phyloP scores from a whole-genome alignment of 768 basidiomycete genomes.

The Scleroderma bovista region DNA sequence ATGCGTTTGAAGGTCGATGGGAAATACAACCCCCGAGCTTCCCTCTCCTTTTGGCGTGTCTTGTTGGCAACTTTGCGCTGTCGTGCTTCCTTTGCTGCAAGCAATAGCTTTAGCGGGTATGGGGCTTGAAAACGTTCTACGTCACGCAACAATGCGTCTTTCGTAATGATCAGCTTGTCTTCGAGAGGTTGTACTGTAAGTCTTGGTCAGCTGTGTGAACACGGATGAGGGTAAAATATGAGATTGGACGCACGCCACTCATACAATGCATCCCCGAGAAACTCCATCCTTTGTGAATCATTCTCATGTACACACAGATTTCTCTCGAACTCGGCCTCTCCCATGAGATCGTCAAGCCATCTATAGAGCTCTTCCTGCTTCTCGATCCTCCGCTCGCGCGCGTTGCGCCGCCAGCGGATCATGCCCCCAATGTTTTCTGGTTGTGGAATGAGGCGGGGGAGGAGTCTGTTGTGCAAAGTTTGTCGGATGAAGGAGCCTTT shows the following conservation, averaged over 20 bases:
- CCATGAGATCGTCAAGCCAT: constrained; percentile 28
- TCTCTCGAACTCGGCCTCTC: constrained; percentile 38
- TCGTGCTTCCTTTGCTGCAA: constrained; percentile 49
- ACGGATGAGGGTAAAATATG: background rate
- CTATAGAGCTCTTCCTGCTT: constrained; percentile 29
- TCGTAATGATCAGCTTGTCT: constrained; percentile 26
- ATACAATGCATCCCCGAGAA: constrained; percentile 15
- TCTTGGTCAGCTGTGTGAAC: background rate
- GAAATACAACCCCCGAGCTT: constrained; percentile 59
- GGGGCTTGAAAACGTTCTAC: constrained; percentile 36
- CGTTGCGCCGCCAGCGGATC: constrained; percentile 46
- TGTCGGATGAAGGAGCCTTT: constrained; percentile 70
- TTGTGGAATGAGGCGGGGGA: constrained; percentile 79
- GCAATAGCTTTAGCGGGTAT: constrained; percentile 45
- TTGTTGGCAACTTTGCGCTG: constrained; percentile 59
- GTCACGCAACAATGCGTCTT: constrained; percentile 35
- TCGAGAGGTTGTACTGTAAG: constrained; percentile 35
- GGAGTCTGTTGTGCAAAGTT: constrained; percentile 55
- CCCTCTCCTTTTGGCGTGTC: constrained; percentile 54
- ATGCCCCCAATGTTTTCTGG: constrained; percentile 67
- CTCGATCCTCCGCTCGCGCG: constrained; percentile 41
- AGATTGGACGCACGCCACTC: constrained; percentile 1
- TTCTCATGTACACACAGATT: constrained; percentile 3
- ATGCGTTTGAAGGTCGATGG: constrained; percentile 40
- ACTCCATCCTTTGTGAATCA: constrained; percentile 25